These are phyloP conservation scores for Rhodotorula paludigena DNA, from an alignment of 768 basidiomycete species.

Conservation along the genomic window DNA sequence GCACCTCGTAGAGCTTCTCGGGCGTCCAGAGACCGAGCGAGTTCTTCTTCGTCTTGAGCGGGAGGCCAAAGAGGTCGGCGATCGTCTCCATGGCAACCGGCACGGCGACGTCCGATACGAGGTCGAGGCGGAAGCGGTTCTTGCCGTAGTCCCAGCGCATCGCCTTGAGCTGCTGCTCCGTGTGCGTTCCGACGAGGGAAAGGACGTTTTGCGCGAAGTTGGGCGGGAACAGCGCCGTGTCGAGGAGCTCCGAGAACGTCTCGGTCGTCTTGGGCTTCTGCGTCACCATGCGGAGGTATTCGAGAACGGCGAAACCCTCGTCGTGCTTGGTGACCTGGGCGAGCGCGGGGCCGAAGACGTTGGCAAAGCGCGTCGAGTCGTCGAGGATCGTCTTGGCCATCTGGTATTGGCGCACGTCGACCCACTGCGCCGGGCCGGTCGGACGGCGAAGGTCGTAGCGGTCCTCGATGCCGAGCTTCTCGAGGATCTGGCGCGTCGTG, in stretches of 20 bases:
- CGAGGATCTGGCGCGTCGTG: constrained; percentile 22
- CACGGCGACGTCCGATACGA: constrained; percentile 66
- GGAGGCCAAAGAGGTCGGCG: constrained; percentile 19
- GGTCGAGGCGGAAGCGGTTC: constrained; percentile 52
- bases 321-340: neutral
- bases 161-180: neutral
- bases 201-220: constrained; percentile 10
- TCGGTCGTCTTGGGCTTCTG: neutral
- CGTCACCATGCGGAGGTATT: neutral
- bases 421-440: neutral
- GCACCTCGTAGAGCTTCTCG: constrained; percentile 16
- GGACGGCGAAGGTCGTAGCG: constrained; percentile 23
- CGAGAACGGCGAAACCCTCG: neutral
- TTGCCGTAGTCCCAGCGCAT: constrained; percentile 41
- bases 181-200: neutral
- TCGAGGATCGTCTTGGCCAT: neutral
- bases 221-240: neutral
- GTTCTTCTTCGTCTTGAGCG: constrained; percentile 26
- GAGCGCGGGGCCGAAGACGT: constrained; percentile 18
- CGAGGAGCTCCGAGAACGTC: neutral
- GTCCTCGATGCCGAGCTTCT: constrained; percentile 14
- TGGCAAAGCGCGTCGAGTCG: neutral
- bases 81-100: constrained; percentile 52
- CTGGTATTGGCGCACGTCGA: neutral
- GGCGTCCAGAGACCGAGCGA: constrained; percentile 23